These are phyloP conservation scores for Amanita muscaria DNA, from an alignment of 768 basidiomycete species.

Conservation along the genomic window DNA sequence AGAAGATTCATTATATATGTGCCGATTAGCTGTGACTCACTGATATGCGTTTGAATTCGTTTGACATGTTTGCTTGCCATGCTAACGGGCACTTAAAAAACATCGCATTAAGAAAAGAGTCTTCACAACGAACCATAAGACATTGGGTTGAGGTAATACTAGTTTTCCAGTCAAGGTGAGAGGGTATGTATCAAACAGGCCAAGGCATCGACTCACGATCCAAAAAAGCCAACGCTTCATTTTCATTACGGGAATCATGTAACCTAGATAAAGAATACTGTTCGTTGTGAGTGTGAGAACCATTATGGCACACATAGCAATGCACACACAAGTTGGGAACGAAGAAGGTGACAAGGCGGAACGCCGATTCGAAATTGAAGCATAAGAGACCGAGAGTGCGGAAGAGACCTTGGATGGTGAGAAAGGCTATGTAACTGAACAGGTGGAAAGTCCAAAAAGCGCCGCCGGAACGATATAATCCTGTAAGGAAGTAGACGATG, in stretches of 20 bases:
- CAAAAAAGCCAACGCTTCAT: slow-evolving; percentile 85
- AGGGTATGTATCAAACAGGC: slow-evolving; percentile 8
- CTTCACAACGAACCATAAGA: slow-evolving; percentile 41
- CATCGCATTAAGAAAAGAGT: not conserved
- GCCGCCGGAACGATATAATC: slow-evolving; percentile 34
- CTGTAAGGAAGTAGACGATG: slow-evolving; percentile 61
- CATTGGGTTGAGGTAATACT: slow-evolving; percentile 75
- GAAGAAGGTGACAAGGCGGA: slow-evolving; percentile 54
- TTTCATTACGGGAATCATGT: slow-evolving; percentile 53
- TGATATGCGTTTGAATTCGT: slow-evolving; percentile 69
- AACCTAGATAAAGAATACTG: slow-evolving; percentile 59
- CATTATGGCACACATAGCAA: not conserved
- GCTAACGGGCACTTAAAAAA: slow-evolving; percentile 24
- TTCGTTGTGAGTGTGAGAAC: not conserved
- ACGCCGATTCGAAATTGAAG: slow-evolving; percentile 37
- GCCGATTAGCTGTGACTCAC: slow-evolving; percentile 27
- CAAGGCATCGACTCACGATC: slow-evolving; percentile 44
- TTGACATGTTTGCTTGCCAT: slow-evolving; percentile 75
- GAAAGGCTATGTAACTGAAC: slow-evolving; percentile 52
- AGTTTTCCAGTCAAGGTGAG: too few relatives aligned
- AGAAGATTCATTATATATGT: slow-evolving; percentile 4
- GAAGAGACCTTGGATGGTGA: slow-evolving; percentile 83
- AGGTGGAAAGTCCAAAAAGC: slow-evolving; percentile 54
- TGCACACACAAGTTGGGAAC: slow-evolving; percentile 53
- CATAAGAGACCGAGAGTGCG: slow-evolving; percentile 53